Conservation (phyloP, 129 eudicot species). For the Helianthus tuberosus region DNA sequence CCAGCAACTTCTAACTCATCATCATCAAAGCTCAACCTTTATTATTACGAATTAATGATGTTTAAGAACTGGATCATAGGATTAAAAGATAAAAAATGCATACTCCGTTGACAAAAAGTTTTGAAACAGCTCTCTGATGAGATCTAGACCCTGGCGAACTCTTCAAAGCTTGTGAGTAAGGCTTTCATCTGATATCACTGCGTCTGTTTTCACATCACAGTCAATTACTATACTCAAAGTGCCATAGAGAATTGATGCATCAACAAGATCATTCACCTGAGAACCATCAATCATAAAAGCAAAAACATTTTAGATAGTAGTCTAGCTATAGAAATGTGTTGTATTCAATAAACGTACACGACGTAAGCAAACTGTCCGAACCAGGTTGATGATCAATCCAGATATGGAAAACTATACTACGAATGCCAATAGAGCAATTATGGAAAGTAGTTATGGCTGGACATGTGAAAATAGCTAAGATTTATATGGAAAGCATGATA, state of each 20-base stretch:
- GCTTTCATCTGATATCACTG: conserved; percentile 81
- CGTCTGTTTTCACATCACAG: conserved; percentile 58
- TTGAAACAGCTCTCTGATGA: conserved; percentile 70
- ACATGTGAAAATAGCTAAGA: too few relatives aligned
- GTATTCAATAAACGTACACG: too few relatives aligned
- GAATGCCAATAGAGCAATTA: too few relatives aligned
- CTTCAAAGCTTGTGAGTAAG: conserved; percentile 88
- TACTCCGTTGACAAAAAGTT: conserved; percentile 80
- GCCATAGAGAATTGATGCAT: conserved; percentile 56
- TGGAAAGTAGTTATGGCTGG: too few relatives aligned
- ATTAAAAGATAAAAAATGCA: conserved; percentile 26
- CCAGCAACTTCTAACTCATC: conserved; percentile 40
- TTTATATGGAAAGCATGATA: too few relatives aligned
- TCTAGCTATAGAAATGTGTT: too few relatives aligned
- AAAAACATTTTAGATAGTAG: too few relatives aligned
- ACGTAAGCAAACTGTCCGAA: too few relatives aligned
- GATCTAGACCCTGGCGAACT: conserved; percentile 98
- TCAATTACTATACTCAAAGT: conserved; percentile 71
- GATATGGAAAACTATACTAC: too few relatives aligned
- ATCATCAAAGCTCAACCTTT: conserved; percentile 25
- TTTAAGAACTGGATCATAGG: neutral
- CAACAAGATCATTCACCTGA: conserved; percentile 79
- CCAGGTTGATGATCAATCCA: too few relatives aligned
- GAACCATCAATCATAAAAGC: neutral
- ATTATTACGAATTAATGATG: neutral